phyloP scores from a whole-genome alignment of 169 alveolate species.

The Perkinsus olseni region DNA sequence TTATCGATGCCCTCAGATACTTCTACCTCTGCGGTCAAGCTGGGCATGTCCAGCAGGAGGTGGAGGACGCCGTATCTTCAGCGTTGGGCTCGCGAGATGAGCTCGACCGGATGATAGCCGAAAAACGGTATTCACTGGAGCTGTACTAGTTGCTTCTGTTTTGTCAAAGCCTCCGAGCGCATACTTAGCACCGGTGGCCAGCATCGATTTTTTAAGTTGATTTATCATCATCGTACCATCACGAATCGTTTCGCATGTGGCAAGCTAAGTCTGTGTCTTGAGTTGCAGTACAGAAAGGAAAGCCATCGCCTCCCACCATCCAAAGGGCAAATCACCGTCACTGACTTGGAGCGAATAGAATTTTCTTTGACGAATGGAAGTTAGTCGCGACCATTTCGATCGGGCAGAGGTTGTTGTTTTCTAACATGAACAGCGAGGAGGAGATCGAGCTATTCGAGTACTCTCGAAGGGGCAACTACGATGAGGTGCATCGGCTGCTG shows the following conservation, averaged over 20 bases:
- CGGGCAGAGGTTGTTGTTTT: background rate
- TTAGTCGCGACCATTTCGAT: no score
- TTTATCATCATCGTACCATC: background rate
- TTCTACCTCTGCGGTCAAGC: constrained; percentile 40
- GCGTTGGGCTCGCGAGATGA: background rate
- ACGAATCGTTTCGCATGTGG: background rate
- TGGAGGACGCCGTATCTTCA: background rate
- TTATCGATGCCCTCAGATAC: background rate
- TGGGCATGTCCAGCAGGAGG: constrained; percentile 21
- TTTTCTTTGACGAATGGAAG: no score
- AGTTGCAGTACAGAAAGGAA: no score
- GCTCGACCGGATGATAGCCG: background rate
- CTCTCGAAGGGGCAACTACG: background rate
- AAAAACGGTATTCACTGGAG: background rate
- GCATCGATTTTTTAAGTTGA: background rate
- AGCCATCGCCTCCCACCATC: no score
- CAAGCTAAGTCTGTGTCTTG: background rate
- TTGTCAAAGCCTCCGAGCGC: background rate
- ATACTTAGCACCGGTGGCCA: background rate
- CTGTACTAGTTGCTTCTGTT: background rate
- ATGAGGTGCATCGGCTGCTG: background rate
- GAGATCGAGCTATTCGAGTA: background rate
- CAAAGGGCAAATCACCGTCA: no score
- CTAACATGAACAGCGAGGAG: background rate
- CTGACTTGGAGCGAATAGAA: no score